Conservation (phyloP, 2,329 filamentous ascomycete genomes). For the Fusarium sp. region DNA sequence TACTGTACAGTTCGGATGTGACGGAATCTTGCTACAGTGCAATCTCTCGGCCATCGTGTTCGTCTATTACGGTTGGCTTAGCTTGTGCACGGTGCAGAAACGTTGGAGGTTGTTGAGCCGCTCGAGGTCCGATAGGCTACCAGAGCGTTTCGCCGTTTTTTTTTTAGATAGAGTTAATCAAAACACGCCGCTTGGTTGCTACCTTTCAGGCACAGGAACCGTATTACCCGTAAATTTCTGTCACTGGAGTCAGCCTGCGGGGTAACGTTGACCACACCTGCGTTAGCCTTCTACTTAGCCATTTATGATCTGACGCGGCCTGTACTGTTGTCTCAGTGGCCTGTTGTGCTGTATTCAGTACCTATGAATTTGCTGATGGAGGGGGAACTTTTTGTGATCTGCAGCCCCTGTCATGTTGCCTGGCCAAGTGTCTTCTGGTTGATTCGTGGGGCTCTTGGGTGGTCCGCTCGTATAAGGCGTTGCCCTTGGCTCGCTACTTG, state of each 20-base stretch:
- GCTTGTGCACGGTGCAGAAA: slow-evolving; percentile 1
- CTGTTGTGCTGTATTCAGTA: not conserved
- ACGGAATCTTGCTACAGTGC: slow-evolving; percentile 2
- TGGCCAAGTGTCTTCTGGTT: slow-evolving; percentile 2
- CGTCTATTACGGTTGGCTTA: slow-evolving; percentile 5
- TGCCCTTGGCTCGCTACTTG: not conserved
- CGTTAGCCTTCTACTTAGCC: not conserved
- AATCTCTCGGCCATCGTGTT: slow-evolving; percentile 9
- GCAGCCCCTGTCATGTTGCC: slow-evolving; percentile 12
- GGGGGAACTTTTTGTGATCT: slow-evolving; percentile 12
- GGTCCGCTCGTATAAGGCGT: slow-evolving; percentile 4
- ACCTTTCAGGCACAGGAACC: slow-evolving; percentile 22
- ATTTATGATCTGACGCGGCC: slow-evolving; percentile 20
- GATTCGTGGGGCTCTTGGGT: slow-evolving; percentile 23
- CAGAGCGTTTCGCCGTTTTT: not conserved
- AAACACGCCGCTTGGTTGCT: slow-evolving; percentile 1
- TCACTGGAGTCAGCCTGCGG: not conserved
- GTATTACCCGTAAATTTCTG: not conserved
- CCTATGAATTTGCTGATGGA: not conserved
- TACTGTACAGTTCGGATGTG: slow-evolving; percentile 17
- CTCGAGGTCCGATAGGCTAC: not conserved
- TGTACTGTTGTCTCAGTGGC: not conserved
- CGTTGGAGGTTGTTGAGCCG: not conserved
- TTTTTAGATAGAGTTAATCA: slow-evolving; percentile 21
- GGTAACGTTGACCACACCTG: slow-evolving; percentile 9